A percentile compares a stretch with the other conserved stretches of the same genome.
Conservation (phyloP, 768 basidiomycete species). For the Chalciporus chontae region DNA sequence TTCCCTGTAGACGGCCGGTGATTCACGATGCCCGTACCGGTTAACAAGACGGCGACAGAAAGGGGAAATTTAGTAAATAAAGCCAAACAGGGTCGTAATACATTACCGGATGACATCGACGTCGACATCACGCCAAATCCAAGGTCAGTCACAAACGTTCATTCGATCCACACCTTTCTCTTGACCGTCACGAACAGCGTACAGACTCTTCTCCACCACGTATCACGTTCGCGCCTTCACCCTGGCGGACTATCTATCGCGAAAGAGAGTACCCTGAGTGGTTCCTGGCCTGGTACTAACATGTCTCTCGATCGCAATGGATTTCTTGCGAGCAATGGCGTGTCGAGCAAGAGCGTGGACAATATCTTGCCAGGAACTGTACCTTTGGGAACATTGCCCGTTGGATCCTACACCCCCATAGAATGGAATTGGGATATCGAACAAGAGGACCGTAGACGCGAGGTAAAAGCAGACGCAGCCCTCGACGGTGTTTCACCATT, state of each 20-base stretch:
- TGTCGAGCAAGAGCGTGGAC: neutral
- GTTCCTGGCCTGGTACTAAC: neutral
- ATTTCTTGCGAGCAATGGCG: neutral
- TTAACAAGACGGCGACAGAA: slow-evolving; percentile 6
- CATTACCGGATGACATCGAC: slow-evolving; percentile 15
- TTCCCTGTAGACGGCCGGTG: no score
- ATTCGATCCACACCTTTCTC: neutral
- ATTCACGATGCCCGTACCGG: slow-evolving; percentile 23
- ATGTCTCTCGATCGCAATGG: slow-evolving; percentile 12
- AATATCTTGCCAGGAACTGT: slow-evolving; percentile 20
- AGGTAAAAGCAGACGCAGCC: slow-evolving; percentile 60
- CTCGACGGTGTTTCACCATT: slow-evolving; percentile 65
- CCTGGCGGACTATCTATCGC: neutral
- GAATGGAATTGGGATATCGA: slow-evolving; percentile 73
- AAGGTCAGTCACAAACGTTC: slow-evolving; percentile 19
- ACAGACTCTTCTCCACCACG: neutral
- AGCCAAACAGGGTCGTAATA: slow-evolving; percentile 22
- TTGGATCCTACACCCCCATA: slow-evolving; percentile 24
- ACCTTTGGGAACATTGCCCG: slow-evolving; percentile 13
- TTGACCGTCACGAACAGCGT: neutral
- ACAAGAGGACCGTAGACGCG: slow-evolving; percentile 63
- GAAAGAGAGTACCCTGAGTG: slow-evolving; percentile 8
- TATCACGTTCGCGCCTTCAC: neutral
- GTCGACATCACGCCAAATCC: slow-evolving; percentile 6
- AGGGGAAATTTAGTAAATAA: slow-evolving; percentile 21